A percentile compares a stretch with the other conserved stretches of the same genome.
These are phyloP conservation scores for Theobroma grandiflorum DNA, from an alignment of 441 rosid species.

Conservation along the genomic window DNA sequence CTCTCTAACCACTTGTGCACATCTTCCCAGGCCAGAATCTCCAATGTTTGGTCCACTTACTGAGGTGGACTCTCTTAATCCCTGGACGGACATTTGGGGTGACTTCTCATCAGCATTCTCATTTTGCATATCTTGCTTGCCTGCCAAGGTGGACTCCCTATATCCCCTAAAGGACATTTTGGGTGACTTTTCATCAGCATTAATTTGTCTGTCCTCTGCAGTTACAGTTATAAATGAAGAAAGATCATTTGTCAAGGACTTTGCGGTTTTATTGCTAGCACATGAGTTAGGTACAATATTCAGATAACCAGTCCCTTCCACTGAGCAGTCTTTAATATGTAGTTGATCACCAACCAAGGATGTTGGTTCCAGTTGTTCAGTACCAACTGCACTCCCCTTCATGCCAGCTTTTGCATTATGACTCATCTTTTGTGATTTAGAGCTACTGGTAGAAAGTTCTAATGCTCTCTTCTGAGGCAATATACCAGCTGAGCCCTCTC, in stretches of 20 bases:
- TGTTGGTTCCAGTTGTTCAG: conserved; percentile 35
- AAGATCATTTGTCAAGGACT: conserved; percentile 23
- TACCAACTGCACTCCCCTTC: conserved; percentile 35
- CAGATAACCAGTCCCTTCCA: conserved; percentile 24
- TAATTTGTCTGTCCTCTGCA: conserved; percentile 3
- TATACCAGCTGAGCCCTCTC: conserved; percentile 38
- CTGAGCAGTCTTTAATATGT: conserved; percentile 30
- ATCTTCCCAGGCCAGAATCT: conserved; percentile 26
- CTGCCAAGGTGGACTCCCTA: conserved; percentile 11
- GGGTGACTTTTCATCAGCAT: conserved; percentile 15
- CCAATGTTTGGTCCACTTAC: conserved; percentile 24
- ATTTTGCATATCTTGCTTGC: conserved; percentile 22
- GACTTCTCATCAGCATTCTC: conserved; percentile 34
- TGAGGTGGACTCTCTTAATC: conserved; percentile 29
- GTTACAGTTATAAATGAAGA: conserved; percentile 16
- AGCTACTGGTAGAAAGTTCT: conserved; percentile 38
- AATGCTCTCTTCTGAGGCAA: conserved; percentile 48
- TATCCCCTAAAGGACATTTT: conserved; percentile 23
- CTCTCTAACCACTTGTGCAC: conserved; percentile 33
- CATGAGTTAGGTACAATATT: conserved; percentile 35
- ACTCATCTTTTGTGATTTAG: conserved; percentile 43
- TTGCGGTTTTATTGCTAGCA: conserved; percentile 34
- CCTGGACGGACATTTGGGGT: conserved; percentile 40
- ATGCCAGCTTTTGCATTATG: conserved; percentile 38
- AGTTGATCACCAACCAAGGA: conserved; percentile 32